Conservation (phyloP, 2,329 filamentous ascomycete genomes). For the Lomentospora prolificans region DNA sequence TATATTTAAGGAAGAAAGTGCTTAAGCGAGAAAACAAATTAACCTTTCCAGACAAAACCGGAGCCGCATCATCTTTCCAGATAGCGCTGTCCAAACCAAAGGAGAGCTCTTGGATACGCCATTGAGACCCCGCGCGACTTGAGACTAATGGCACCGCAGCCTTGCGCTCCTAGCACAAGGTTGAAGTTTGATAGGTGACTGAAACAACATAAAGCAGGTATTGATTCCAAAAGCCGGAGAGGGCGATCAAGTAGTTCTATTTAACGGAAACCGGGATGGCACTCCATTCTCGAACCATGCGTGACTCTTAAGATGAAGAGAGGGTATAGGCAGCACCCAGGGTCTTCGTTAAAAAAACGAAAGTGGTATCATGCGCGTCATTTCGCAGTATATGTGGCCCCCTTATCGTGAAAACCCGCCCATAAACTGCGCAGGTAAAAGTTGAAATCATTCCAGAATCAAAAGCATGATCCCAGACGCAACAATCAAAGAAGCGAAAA, state of each 20-base stretch:
- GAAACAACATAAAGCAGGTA: slow-evolving; percentile 12
- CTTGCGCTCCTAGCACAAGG: too few species aligned
- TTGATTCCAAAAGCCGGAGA: slow-evolving; percentile 9
- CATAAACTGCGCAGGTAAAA: not conserved
- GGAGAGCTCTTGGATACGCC: too few species aligned
- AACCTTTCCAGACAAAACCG: too few species aligned
- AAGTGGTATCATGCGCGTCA: slow-evolving; percentile 11
- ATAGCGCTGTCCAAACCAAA: too few species aligned
- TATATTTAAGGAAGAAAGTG: too few species aligned
- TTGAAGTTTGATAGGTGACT: not conserved
- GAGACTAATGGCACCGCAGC: too few species aligned
- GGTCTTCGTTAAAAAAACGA: slow-evolving; percentile 13
- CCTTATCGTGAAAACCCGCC: not conserved
- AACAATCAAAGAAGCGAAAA: not conserved
- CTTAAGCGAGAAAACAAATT: too few species aligned
- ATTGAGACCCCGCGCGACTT: too few species aligned
- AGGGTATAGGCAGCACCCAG: slow-evolving; percentile 4
- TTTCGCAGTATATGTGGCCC: slow-evolving; percentile 2
- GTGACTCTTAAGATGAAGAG: slow-evolving; percentile 5
- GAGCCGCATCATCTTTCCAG: too few species aligned
- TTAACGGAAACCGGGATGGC: not conserved
- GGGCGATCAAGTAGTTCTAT: not conserved
- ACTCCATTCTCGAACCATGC: not conserved
- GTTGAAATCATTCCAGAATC: not conserved
- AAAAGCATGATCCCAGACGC: not conserved